Percentiles rank a stretch among this genome's conserved stretches.
phyloP scores from a whole-genome alignment of 257 asterid species.

The Salvia hispanica region DNA sequence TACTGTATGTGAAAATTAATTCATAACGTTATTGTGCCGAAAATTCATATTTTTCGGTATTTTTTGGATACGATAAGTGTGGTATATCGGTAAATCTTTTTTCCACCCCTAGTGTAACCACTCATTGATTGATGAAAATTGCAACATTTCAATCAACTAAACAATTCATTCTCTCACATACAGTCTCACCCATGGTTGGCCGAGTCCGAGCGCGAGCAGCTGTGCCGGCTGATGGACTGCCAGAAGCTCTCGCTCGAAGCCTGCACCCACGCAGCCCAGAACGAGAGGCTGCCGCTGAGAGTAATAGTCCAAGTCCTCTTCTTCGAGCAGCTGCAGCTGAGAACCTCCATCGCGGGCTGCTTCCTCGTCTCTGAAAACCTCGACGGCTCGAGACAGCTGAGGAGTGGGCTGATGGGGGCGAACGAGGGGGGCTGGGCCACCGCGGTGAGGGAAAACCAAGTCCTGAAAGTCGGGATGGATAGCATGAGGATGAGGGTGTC shows the following conservation, averaged over 20 bases:
- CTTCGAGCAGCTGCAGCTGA: slow-evolving; percentile 92
- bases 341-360: slow-evolving; percentile 94
- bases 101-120: neutral
- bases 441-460: slow-evolving; percentile 78
- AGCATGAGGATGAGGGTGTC: slow-evolving; percentile 89
- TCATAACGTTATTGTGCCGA: no score
- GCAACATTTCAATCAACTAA: neutral
- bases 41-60: no score
- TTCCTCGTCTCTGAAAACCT: slow-evolving; percentile 92
- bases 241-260: slow-evolving; percentile 97
- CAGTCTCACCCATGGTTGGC: slow-evolving; percentile 97
- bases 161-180: neutral
- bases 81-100: no score
- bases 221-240: slow-evolving; percentile 94
- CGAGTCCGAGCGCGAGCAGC: slow-evolving; percentile 85
- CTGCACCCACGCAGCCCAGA: slow-evolving; percentile 98
- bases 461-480: slow-evolving; percentile 96
- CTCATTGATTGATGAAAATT: neutral
- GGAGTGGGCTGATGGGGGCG: slow-evolving; percentile 64
- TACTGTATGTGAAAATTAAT: no score
- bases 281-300: slow-evolving; percentile 86
- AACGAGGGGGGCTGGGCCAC: no score
- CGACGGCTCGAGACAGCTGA: slow-evolving; percentile 83
- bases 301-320: slow-evolving; percentile 89
- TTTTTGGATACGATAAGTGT: no score